These are phyloP conservation scores for Tripterygium wilfordii DNA, from an alignment of 177 flowering plant species.

Conservation along the genomic window DNA sequence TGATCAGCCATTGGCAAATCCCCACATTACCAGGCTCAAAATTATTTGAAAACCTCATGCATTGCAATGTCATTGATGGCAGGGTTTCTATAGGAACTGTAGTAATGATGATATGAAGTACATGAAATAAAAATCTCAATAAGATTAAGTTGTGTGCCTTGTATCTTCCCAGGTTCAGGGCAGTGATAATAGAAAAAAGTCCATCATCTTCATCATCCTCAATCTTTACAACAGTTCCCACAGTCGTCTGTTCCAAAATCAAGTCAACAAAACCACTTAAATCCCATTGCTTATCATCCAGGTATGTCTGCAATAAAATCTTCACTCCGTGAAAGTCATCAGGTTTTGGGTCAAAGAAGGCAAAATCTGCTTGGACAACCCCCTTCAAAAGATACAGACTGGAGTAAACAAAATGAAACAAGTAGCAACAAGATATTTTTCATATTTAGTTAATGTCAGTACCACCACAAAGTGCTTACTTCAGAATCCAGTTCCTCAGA, in stretches of 20 bases:
- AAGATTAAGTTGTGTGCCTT: constrained; percentile 40
- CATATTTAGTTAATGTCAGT: too few relatives aligned
- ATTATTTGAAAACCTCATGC: too few relatives aligned
- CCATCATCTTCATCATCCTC: constrained; percentile 78
- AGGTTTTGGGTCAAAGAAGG: constrained; percentile 83
- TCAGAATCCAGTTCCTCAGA: constrained; percentile 47
- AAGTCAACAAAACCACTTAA: constrained; percentile 81
- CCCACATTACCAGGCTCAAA: too few relatives aligned
- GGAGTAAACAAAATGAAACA: too few relatives aligned
- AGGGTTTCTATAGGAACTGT: too few relatives aligned
- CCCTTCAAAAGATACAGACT: constrained; percentile 41
- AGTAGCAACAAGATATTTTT: background rate
- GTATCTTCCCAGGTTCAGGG: constrained; percentile 75
- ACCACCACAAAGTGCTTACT: constrained; percentile 39
- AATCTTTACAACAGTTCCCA: constrained; percentile 79
- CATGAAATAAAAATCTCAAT: too few relatives aligned
- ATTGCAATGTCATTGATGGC: too few relatives aligned
- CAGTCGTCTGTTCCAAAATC: constrained; percentile 83
- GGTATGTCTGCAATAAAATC: constrained; percentile 67
- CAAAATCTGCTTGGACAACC: constrained; percentile 81
- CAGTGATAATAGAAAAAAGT: constrained; percentile 51
- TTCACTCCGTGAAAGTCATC: constrained; percentile 88
- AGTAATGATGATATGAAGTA: too few relatives aligned
- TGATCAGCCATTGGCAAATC: too few relatives aligned
- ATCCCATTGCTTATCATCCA: constrained; percentile 75